Evolutionary conservation across 2,329 filamentous ascomycete species (phyloP).

Genomic region (Dactylonectria macrodidyma): DNA sequence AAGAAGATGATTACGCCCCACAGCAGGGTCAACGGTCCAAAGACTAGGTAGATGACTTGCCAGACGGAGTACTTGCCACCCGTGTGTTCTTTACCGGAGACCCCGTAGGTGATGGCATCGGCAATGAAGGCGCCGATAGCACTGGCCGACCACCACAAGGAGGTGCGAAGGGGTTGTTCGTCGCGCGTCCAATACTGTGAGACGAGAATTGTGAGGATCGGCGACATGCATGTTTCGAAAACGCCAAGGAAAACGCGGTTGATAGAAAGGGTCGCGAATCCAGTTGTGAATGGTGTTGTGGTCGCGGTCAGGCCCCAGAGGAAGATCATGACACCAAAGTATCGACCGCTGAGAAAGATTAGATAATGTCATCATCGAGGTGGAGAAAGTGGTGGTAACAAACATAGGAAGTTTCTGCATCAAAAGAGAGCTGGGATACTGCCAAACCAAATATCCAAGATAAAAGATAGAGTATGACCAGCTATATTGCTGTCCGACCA

Average conservation of each 20-base stretch:
- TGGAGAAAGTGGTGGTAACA: background rate
- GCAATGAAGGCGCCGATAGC: conserved; percentile 29
- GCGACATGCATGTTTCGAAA: conserved; percentile 35
- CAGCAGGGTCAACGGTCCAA: conserved; percentile 8
- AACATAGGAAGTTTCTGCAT: background rate
- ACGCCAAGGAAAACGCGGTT: conserved; percentile 35
- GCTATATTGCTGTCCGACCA: background rate
- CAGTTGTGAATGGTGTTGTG: background rate
- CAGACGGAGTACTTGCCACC: conserved; percentile 5
- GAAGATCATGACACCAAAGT: background rate
- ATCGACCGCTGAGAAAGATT: background rate
- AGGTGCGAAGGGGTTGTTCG: conserved; percentile 34
- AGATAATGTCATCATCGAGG: background rate
- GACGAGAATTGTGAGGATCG: conserved; percentile 28
- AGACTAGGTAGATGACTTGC: conserved; percentile 17
- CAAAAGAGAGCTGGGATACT: background rate
- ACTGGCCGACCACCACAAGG: conserved; percentile 35
- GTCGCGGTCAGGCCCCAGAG: conserved; percentile 11
- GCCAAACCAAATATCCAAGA: background rate
- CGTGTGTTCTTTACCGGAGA: background rate
- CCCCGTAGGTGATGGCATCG: conserved; percentile 21
- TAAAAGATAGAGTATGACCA: background rate
- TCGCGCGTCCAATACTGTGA: conserved; percentile 36
- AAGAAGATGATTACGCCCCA: conserved; percentile 23
- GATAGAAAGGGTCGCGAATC: conserved; percentile 29